phyloP scores from a whole-genome alignment of 2,329 filamentous ascomycete genomes.

The Dactylellina sp. region DNA sequence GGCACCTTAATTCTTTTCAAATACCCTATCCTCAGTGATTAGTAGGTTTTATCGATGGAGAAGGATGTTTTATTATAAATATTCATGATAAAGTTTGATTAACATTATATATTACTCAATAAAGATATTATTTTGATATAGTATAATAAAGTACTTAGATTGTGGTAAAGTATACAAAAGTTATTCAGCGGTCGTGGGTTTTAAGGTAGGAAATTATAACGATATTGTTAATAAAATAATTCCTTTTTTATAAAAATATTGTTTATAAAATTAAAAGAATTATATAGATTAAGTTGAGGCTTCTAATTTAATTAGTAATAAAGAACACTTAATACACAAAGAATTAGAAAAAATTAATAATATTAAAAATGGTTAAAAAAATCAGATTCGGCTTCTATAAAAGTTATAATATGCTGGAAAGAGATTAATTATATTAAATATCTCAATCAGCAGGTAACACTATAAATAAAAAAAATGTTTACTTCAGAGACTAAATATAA shows the following conservation, averaged over 20 bases:
- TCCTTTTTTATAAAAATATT: constrained; percentile 20
- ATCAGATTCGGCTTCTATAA: constrained; percentile 35
- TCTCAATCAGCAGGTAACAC: constrained; percentile 29
- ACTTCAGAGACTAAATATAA: constrained; percentile 34
- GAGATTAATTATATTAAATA: constrained; percentile 24
- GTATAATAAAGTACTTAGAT: constrained; percentile 22
- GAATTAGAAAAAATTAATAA: constrained; percentile 13
- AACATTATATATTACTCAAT: constrained; percentile 22
- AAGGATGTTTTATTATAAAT: constrained; percentile 27
- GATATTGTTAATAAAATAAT: constrained; percentile 28
- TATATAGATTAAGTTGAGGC: constrained; percentile 14
- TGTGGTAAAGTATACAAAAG: constrained; percentile 12
- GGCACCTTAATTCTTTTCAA: constrained; percentile 2
- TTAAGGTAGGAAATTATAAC: constrained; percentile 19
- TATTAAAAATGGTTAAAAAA: constrained; percentile 12
- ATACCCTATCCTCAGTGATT: constrained; percentile 13
- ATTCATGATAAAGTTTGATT: constrained; percentile 27
- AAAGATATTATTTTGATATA: constrained; percentile 27
- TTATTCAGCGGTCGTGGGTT: constrained; percentile 6
- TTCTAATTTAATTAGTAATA: constrained; percentile 18
- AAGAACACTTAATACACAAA: constrained; percentile 16
- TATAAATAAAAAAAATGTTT: constrained; percentile 23
- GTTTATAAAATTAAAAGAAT: constrained; percentile 17
- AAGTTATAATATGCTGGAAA: constrained; percentile 33
- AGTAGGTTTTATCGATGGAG: constrained; percentile 10